These are phyloP conservation scores for Sclerotinia trifoliorum DNA, from an alignment of 2,329 filamentous ascomycete genomes.

Conservation along the genomic window DNA sequence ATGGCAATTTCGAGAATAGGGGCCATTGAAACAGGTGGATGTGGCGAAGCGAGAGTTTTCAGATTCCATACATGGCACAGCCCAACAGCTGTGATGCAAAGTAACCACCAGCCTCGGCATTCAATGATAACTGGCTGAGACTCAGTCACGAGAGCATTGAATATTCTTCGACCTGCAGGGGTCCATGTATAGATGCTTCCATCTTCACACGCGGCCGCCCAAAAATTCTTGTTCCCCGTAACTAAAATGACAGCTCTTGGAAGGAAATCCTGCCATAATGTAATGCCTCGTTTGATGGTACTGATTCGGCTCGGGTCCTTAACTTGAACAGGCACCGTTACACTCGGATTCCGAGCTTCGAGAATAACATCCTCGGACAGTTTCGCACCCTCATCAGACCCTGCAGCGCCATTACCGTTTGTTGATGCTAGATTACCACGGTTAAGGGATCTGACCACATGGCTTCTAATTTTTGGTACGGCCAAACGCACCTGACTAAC, in stretches of 20 bases:
- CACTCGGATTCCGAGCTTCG: constrained; percentile 80
- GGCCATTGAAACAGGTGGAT: constrained; percentile 84
- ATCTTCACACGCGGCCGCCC: constrained; percentile 91
- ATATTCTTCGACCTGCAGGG: constrained; percentile 79
- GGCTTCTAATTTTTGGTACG: constrained; percentile 79
- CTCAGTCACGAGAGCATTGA: constrained; percentile 84
- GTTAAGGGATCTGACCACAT: constrained; percentile 81
- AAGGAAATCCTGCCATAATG: constrained; percentile 92
- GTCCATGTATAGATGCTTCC: constrained; percentile 90
- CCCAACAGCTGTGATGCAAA: constrained; percentile 85
- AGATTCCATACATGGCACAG: constrained; percentile 94
- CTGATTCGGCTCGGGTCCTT: constrained; percentile 83
- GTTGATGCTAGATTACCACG: constrained; percentile 51
- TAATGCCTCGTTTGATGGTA: constrained; percentile 74
- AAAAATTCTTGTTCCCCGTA: constrained; percentile 86
- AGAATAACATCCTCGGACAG: constrained; percentile 71
- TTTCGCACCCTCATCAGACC: constrained; percentile 60
- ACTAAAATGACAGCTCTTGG: constrained; percentile 84
- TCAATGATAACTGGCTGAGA: constrained; percentile 93
- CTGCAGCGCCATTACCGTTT: constrained; percentile 42
- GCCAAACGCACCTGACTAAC: constrained; percentile 83
- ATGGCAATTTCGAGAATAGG: constrained; percentile 86
- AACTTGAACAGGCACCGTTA: constrained; percentile 53
- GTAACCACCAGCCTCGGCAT: constrained; percentile 81
- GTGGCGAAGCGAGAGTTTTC: constrained; percentile 75